Evolutionary conservation across 805 yeast species (phyloP).

Genomic region (Cyberlindnera maritima): DNA sequence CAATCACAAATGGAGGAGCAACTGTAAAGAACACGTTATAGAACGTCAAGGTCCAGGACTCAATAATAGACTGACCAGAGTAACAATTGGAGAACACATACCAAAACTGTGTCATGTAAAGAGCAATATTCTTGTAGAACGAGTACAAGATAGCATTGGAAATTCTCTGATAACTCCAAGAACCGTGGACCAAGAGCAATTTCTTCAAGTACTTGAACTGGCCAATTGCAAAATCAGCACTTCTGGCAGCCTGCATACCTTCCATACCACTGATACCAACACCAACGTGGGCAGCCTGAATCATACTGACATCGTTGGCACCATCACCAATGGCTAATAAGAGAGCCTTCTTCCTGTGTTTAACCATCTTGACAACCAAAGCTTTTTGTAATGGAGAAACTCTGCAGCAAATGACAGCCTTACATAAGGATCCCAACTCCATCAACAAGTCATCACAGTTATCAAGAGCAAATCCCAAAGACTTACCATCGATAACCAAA

Average conservation of each 20-base stretch:
- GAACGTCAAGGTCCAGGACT: constrained; percentile 96
- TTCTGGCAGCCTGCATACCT: constrained; percentile 98
- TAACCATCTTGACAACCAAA: constrained; percentile 90
- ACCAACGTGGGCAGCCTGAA: constrained; percentile 99
- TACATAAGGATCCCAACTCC: constrained; percentile 80
- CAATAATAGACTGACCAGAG: constrained; percentile 94
- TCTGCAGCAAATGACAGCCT: constrained; percentile 96
- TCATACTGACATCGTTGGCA: constrained; percentile 98
- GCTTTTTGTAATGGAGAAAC: constrained; percentile 98
- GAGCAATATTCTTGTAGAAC: constrained; percentile 91
- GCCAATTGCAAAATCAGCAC: constrained; percentile 96
- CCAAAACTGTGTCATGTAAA: constrained; percentile 99
- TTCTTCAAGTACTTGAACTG: constrained; percentile 87
- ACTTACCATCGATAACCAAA: constrained; percentile 89
- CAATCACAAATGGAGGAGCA: constrained; percentile 92
- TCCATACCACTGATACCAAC: constrained; percentile 99
- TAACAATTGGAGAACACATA: constrained; percentile 88
- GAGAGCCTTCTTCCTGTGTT: constrained; percentile 68
- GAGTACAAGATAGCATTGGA: constrained; percentile 91
- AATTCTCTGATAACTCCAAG: constrained; percentile 96
- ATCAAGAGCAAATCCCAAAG: constrained; percentile 83
- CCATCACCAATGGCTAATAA: constrained; percentile 97
- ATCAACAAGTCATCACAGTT: constrained; percentile 76
- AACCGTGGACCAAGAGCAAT: constrained; percentile 86
- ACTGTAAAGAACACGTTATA: constrained; percentile 95